Evolutionary conservation across 1,284 basidiomycete genomes (phyloP).

Genomic region (Ganoderma resinaceum): DNA sequence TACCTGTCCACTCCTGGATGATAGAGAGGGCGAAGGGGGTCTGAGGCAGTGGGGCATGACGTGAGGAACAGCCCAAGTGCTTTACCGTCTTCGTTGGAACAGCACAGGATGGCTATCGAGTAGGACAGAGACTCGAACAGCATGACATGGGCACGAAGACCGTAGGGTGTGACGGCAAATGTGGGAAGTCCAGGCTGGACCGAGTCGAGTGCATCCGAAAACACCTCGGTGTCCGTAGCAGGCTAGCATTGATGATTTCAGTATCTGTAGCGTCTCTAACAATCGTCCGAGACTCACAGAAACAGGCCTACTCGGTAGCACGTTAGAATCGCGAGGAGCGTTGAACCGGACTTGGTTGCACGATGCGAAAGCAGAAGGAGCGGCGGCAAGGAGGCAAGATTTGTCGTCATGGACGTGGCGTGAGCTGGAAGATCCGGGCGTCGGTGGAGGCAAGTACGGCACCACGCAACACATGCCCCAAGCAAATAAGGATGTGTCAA

Average conservation of each 20-base stretch:
- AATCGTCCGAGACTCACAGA: background rate
- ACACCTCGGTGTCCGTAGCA: background rate
- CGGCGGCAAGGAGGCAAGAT: background rate
- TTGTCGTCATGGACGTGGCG: slow-evolving; percentile 1
- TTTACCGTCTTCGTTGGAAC: background rate
- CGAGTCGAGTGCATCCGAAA: slow-evolving; percentile 1
- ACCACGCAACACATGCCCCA: background rate
- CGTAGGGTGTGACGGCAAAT: background rate
- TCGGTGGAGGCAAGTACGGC: background rate
- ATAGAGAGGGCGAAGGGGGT: background rate
- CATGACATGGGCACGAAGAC: slow-evolving; percentile 4
- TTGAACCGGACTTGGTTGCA: slow-evolving; percentile 2
- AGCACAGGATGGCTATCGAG: background rate
- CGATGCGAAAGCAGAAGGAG: background rate
- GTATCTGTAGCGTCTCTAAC: background rate
- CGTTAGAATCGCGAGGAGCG: background rate
- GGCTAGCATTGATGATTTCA: background rate
- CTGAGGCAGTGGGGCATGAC: background rate
- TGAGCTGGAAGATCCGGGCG: background rate
- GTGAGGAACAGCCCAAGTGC: background rate
- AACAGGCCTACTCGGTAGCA: background rate
- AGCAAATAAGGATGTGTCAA: slow-evolving; percentile 1
- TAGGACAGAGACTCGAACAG: background rate
- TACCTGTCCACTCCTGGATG: slow-evolving; percentile 4
- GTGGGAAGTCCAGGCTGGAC: background rate